These are phyloP conservation scores for Rubus parviflorus DNA, from an alignment of 306 rosid genomes.

Conservation along the genomic window DNA sequence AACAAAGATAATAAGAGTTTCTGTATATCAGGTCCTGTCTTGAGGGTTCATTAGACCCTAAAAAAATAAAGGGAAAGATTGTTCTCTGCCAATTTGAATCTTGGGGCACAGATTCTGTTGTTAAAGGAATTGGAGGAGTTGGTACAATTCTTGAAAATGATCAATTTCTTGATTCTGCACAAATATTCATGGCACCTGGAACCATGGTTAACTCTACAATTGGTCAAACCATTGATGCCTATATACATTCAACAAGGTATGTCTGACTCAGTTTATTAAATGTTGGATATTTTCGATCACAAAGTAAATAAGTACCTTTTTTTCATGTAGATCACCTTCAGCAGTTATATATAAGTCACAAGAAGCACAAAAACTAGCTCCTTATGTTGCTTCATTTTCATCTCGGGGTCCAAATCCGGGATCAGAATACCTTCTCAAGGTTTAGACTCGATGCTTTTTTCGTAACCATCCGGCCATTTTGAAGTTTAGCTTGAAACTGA, in stretches of 20 bases:
- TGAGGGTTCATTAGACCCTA: conserved; percentile 53
- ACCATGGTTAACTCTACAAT: conserved; percentile 51
- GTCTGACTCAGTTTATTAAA: not conserved
- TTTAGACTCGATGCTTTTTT: conserved; percentile 10
- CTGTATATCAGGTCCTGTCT: conserved; percentile 29
- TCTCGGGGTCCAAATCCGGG: conserved; percentile 81
- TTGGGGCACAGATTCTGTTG: conserved; percentile 64
- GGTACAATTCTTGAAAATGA: conserved; percentile 59
- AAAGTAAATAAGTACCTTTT: not conserved
- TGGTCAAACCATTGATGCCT: conserved; percentile 41
- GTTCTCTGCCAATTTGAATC: conserved; percentile 47
- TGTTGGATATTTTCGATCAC: not conserved
- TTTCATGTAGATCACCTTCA: conserved; percentile 53
- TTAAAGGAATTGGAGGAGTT: conserved; percentile 63
- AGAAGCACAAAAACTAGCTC: conserved; percentile 48
- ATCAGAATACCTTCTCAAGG: conserved; percentile 69
- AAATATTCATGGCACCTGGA: conserved; percentile 75
- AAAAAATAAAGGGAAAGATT: conserved; percentile 61
- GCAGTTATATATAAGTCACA: conserved; percentile 63
- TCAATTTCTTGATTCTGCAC: conserved; percentile 46
- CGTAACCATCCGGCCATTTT: not conserved
- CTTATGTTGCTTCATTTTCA: conserved; percentile 80
- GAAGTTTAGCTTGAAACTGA: not conserved
- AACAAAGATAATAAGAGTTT: not conserved
- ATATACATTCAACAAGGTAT: conserved; percentile 68